A percentile compares a stretch with the other conserved stretches of the same genome.
phyloP scores from a whole-genome alignment of 352 stramenopile species.

The Phytophthora colocasiae region DNA sequence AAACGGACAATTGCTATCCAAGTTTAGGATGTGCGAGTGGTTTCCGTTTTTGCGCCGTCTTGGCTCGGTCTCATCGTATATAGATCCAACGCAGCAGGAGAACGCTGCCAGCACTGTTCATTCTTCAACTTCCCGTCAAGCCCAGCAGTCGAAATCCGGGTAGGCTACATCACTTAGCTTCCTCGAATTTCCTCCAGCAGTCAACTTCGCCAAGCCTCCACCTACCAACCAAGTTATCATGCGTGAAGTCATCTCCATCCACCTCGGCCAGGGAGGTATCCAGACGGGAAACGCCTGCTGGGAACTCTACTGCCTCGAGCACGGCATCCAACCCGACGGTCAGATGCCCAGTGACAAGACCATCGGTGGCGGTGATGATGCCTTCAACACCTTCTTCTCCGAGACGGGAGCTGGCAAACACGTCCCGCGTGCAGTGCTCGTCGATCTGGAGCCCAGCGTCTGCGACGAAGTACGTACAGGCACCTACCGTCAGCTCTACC shows the following conservation, averaged over 20 bases:
- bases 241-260: slow-evolving; percentile 81
- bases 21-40: slow-evolving; percentile 1
- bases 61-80: background rate
- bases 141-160: background rate
- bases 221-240: slow-evolving; percentile 4
- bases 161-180: slow-evolving; percentile 17
- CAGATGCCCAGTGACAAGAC: slow-evolving; percentile 28
- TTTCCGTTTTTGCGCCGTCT: slow-evolving; percentile 1
- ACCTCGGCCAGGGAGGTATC: slow-evolving; percentile 95
- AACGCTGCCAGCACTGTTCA: background rate
- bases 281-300: slow-evolving; percentile 91
- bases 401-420: slow-evolving; percentile 96
- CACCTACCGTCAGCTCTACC: slow-evolving; percentile 97
- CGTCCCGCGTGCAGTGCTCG: slow-evolving; percentile 97
- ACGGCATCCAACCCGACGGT: slow-evolving; percentile 95
- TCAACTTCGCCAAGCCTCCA: background rate
- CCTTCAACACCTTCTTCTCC: slow-evolving; percentile 98
- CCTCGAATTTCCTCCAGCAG: background rate
- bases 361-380: slow-evolving; percentile 83
- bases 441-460: slow-evolving; percentile 98
- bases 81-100: background rate
- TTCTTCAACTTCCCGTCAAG: slow-evolving; percentile 9
- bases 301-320: slow-evolving; percentile 94
- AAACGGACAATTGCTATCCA: background rate
- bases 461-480: slow-evolving; percentile 97